A percentile compares a stretch with the other conserved stretches of the same genome.
These are phyloP conservation scores for Volvox africanus DNA, from an alignment of 139 green algal genomes.

Conservation along the genomic window DNA sequence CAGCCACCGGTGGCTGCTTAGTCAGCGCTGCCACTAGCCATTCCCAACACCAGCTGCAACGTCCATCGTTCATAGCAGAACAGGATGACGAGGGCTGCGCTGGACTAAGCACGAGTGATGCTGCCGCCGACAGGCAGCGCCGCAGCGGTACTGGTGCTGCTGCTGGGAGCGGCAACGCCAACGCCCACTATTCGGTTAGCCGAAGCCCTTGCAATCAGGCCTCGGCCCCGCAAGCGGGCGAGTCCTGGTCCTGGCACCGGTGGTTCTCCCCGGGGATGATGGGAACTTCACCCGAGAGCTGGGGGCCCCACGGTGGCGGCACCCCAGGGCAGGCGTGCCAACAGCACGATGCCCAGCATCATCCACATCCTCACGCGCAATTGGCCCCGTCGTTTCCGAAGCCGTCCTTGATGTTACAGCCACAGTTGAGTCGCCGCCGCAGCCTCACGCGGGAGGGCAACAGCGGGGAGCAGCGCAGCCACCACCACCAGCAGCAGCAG, in stretches of 20 bases:
- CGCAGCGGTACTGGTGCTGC: not conserved
- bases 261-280: not conserved
- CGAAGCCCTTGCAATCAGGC: not conserved
- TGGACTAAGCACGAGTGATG: not conserved
- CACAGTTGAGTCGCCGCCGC: not conserved
- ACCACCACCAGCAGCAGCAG: not conserved
- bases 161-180: not conserved
- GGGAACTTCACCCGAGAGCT: not conserved
- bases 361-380: not conserved
- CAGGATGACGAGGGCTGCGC: not conserved
- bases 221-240: not conserved
- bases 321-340: not conserved
- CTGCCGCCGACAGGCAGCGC: not conserved
- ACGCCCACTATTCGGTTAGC: not conserved
- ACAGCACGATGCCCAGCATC: slow-evolving; percentile 5
- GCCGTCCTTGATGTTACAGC: not conserved
- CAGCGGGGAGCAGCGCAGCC: not conserved
- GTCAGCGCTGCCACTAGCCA: not conserved
- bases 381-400: not conserved
- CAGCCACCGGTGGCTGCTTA: not conserved
- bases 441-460: not conserved
- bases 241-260: slow-evolving; percentile 6
- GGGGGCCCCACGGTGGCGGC: not conserved
- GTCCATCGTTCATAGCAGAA: not conserved
- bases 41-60: not conserved